Conservation (phyloP, 768 basidiomycete genomes). For the Leucogyrophana mollusca region DNA sequence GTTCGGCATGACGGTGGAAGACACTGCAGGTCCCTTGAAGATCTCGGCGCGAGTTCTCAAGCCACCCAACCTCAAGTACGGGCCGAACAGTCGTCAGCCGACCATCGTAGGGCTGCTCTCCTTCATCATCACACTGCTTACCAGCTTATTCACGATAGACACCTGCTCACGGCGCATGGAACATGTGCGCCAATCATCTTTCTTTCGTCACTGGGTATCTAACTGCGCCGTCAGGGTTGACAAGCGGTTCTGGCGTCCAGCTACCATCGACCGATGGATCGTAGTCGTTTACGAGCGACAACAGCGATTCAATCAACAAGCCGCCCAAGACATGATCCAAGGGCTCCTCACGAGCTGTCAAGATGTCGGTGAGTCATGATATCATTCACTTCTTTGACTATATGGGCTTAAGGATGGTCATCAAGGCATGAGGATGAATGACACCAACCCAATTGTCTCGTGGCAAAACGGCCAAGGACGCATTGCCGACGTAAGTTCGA, state of each 20-base stretch:
- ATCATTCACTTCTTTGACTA: not conserved
- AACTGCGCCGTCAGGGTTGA: constrained; percentile 52
- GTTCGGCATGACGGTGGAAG: constrained; percentile 66
- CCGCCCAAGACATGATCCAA: constrained; percentile 52
- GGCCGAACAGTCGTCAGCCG: constrained; percentile 49
- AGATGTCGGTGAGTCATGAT: constrained; percentile 66
- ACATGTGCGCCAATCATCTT: constrained; percentile 47
- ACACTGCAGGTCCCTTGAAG: constrained; percentile 49
- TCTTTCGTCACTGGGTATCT: not conserved
- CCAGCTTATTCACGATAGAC: constrained; percentile 32
- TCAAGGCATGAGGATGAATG: constrained; percentile 58
- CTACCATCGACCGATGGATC: constrained; percentile 54
- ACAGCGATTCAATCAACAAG: constrained; percentile 49
- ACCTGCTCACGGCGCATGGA: constrained; percentile 74
- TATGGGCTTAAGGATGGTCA: not conserved
- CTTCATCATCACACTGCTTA: not conserved
- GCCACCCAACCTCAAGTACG: constrained; percentile 69
- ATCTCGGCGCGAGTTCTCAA: constrained; percentile 62
- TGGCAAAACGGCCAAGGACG: constrained; percentile 61
- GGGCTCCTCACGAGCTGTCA: constrained; percentile 48
- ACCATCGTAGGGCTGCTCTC: constrained; percentile 47
- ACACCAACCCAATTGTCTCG: constrained; percentile 41
- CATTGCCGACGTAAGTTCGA: constrained; percentile 41
- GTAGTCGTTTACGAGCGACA: constrained; percentile 67
- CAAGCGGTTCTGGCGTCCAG: constrained; percentile 64